Conservation (phyloP, 179 eudicot species). For the Beta macrorhiza region DNA sequence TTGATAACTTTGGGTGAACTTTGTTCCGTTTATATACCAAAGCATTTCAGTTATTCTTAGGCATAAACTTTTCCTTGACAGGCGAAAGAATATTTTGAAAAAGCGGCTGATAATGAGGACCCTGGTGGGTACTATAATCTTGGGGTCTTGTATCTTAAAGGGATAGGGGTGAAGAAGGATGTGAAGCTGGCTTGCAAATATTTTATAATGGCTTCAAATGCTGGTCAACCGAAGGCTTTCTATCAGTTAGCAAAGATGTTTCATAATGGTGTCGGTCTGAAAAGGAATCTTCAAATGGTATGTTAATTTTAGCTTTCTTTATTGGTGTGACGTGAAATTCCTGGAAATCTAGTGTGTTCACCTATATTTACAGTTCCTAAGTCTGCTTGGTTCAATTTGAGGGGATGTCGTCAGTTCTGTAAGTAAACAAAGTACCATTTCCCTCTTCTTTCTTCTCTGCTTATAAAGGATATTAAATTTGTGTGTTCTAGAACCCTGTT, state of each 20-base stretch:
- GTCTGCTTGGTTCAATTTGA: neutral
- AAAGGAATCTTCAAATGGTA: slow-evolving; percentile 79
- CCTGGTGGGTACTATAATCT: slow-evolving; percentile 88
- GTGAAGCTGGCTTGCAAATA: slow-evolving; percentile 67
- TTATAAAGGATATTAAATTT: neutral
- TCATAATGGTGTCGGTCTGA: slow-evolving; percentile 88
- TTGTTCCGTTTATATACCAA: neutral
- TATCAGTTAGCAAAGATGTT: slow-evolving; percentile 97
- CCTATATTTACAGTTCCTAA: neutral
- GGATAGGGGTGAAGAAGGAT: slow-evolving; percentile 81
- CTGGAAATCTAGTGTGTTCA: neutral
- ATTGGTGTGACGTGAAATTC: slow-evolving; percentile 4
- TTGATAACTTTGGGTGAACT: neutral
- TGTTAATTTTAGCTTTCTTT: slow-evolving; percentile 13
- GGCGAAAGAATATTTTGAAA: slow-evolving; percentile 94
- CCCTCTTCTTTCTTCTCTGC: too few relatives aligned
- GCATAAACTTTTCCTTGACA: slow-evolving; percentile 26
- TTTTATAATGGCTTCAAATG: slow-evolving; percentile 66
- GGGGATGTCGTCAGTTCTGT: neutral
- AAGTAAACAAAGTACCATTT: neutral
- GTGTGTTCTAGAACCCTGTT: neutral
- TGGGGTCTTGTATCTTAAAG: slow-evolving; percentile 93
- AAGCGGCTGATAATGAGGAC: slow-evolving; percentile 81
- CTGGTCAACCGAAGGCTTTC: slow-evolving; percentile 90
- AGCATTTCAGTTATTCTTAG: slow-evolving; percentile 7